A percentile compares a stretch with the other conserved stretches of the same genome.
phyloP scores from a whole-genome alignment of 1,284 basidiomycete species.

The Grifola frondosa region DNA sequence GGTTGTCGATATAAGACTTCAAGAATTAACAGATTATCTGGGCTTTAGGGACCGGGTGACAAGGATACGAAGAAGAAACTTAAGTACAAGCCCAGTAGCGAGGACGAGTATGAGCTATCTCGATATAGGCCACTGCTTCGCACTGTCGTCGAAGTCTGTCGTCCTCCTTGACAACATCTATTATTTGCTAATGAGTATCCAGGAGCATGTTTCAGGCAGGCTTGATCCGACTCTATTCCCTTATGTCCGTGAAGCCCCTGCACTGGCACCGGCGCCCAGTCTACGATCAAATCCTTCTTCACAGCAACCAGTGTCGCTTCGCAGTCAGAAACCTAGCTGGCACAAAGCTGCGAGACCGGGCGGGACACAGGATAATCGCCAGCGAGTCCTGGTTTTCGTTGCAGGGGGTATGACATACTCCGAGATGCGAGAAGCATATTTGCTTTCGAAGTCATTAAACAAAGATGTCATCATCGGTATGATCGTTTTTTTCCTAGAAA shows the following conservation, averaged over 20 bases:
- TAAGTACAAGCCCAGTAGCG: slow-evolving; percentile 71
- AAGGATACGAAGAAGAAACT: slow-evolving; percentile 77
- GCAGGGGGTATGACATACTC: slow-evolving; percentile 97
- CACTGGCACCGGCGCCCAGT: slow-evolving; percentile 43
- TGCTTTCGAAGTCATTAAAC: slow-evolving; percentile 70
- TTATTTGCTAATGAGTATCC: slow-evolving; percentile 7
- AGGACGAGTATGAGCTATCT: slow-evolving; percentile 95
- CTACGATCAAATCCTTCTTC: slow-evolving; percentile 38
- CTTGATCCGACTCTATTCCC: slow-evolving; percentile 85
- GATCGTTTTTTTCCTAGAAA: neutral
- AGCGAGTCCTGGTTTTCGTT: slow-evolving; percentile 89
- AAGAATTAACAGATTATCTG: slow-evolving; percentile 2
- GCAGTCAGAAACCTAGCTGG: slow-evolving; percentile 86
- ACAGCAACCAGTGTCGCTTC: slow-evolving; percentile 62
- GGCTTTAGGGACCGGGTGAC: slow-evolving; percentile 60
- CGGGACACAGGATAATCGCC: slow-evolving; percentile 60
- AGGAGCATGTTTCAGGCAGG: slow-evolving; percentile 83
- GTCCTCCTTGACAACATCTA: neutral
- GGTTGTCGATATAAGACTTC: neutral
- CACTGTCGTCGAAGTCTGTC: slow-evolving; percentile 51
- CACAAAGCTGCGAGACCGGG: slow-evolving; percentile 65
- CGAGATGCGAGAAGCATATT: slow-evolving; percentile 89
- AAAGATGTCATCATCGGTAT: slow-evolving; percentile 92
- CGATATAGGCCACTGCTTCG: slow-evolving; percentile 88
- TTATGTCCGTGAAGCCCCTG: slow-evolving; percentile 86